Conservation (phyloP, 345 rosid genomes). For the Brassica juncea region DNA sequence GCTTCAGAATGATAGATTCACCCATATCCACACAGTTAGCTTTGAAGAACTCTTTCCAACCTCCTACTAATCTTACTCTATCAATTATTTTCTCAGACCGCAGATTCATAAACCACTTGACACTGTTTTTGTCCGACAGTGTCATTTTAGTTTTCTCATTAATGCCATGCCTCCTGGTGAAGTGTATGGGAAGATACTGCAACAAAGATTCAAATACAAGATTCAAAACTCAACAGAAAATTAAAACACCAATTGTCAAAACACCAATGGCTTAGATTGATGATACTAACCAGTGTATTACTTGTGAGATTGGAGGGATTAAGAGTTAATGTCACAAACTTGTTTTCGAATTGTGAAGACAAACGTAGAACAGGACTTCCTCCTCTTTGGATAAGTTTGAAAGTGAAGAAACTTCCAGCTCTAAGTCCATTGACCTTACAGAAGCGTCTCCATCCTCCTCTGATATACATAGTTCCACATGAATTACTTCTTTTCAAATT, state of each 20-base stretch:
- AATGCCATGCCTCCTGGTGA: too few species aligned
- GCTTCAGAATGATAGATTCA: too few species aligned
- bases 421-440: slow-evolving; percentile 8
- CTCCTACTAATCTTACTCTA: too few species aligned
- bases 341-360: not conserved
- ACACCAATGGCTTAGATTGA: not conserved
- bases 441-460: slow-evolving; percentile 15
- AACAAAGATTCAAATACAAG: too few species aligned
- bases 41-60: too few species aligned
- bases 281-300: slow-evolving; percentile 6
- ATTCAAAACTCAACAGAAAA: too few species aligned
- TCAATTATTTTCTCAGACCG: too few species aligned
- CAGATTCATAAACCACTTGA: too few species aligned
- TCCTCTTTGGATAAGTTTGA: slow-evolving; percentile 15
- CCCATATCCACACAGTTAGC: too few species aligned
- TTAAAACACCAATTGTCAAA: not conserved
- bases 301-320: not conserved
- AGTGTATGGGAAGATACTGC: too few species aligned
- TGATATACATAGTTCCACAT: not conserved
- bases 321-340: slow-evolving; percentile 12
- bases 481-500: not conserved
- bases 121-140: too few species aligned
- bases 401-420: slow-evolving; percentile 10
- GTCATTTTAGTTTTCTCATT: too few species aligned
- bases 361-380: slow-evolving; percentile 5